Evolutionary conservation across 2,329 filamentous ascomycete genomes (phyloP).

Genomic region (Fulvia fulva): DNA sequence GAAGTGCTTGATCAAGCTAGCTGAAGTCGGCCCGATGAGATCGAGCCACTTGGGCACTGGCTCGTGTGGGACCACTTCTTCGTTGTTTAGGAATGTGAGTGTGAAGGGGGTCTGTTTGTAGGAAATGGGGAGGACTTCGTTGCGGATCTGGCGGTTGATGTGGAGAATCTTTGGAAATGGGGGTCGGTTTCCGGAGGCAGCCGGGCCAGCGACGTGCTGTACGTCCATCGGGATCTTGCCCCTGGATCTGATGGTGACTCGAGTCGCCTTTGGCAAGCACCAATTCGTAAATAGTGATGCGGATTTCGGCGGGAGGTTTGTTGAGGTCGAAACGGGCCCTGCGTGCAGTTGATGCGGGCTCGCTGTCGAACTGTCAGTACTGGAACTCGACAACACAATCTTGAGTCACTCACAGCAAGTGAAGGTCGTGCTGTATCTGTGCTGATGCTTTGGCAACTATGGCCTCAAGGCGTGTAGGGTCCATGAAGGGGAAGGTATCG

Average conservation of each 20-base stretch:
- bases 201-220: too few species aligned
- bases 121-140: conserved; percentile 16
- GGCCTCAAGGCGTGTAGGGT: neutral
- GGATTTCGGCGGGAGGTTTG: neutral
- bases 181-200: too few species aligned
- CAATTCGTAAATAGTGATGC: neutral
- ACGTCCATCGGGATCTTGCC: neutral
- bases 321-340: neutral
- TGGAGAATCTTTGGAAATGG: neutral
- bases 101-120: neutral
- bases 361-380: neutral
- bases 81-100: too few species aligned
- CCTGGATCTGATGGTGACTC: neutral
- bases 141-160: conserved; percentile 13
- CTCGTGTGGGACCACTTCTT: too few species aligned
- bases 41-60: too few species aligned
- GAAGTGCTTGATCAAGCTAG: too few species aligned
- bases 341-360: neutral
- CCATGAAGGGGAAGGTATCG: neutral
- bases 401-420: neutral
- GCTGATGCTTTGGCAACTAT: neutral
- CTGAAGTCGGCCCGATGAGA: too few species aligned
- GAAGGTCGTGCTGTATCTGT: neutral
- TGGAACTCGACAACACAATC: neutral
- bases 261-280: neutral